These are phyloP conservation scores for Brassica carinata DNA, from an alignment of 345 rosid species.

Conservation along the genomic window DNA sequence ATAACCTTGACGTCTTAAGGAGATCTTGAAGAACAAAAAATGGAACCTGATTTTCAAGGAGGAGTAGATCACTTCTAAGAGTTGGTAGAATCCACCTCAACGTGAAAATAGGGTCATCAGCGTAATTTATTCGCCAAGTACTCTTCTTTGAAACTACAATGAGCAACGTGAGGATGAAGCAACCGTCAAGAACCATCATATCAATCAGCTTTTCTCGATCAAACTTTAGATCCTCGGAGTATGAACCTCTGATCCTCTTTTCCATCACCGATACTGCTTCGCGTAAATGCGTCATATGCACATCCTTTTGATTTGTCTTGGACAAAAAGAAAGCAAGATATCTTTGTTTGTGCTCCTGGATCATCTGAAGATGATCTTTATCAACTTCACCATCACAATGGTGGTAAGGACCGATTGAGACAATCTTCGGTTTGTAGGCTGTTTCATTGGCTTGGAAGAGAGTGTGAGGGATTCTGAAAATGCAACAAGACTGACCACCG, in stretches of 20 bases:
- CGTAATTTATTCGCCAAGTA: neutral
- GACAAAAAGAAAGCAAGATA: constrained; percentile 35
- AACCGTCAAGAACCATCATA: constrained; percentile 60
- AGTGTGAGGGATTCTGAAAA: constrained; percentile 54
- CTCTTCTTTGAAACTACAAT: constrained; percentile 43
- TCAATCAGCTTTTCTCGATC: constrained; percentile 28
- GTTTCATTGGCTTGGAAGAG: constrained; percentile 35
- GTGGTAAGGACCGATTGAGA: constrained; percentile 57
- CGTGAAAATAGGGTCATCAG: constrained; percentile 48
- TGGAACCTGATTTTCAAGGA: constrained; percentile 31
- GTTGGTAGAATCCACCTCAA: constrained; percentile 48
- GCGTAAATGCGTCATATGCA: neutral
- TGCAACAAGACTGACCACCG: constrained; percentile 44
- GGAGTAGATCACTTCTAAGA: constrained; percentile 30
- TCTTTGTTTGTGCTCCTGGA: constrained; percentile 54
- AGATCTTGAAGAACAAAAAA: constrained; percentile 21
- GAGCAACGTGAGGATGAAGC: constrained; percentile 57
- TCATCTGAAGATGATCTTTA: constrained; percentile 41
- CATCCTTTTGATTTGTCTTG: neutral
- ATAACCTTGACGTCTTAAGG: neutral
- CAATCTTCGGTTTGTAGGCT: constrained; percentile 49
- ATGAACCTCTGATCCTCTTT: constrained; percentile 38
- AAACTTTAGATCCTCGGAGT: constrained; percentile 31
- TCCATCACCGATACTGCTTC: constrained; percentile 11
- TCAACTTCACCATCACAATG: constrained; percentile 20